Evolutionary conservation across 305 asterid genomes (phyloP).

Genomic region (Fraxinus dipetala): DNA sequence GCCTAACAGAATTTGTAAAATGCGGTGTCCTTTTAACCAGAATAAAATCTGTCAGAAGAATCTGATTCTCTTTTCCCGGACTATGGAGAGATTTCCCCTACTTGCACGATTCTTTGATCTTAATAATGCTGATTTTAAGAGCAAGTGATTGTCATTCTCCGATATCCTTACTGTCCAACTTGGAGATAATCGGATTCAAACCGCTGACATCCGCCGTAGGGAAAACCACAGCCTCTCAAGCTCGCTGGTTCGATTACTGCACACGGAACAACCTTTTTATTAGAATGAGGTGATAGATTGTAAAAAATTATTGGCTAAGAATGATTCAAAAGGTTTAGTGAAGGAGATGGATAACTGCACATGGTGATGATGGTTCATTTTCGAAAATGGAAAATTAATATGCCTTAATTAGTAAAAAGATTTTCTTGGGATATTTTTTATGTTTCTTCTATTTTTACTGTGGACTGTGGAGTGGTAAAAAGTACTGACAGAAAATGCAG

Average conservation of each 20-base stretch:
- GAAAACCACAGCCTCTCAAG: neutral
- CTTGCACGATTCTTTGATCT: neutral
- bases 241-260: neutral
- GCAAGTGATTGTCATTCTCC: neutral
- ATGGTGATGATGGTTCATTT: conserved; percentile 17
- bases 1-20: conserved; percentile 31
- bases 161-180: neutral
- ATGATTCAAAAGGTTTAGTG: conserved; percentile 31
- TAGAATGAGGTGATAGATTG: neutral
- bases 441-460: neutral
- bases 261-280: neutral
- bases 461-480: conserved; percentile 20
- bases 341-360: conserved; percentile 27
- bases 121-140: neutral
- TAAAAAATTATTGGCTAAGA: conserved; percentile 24
- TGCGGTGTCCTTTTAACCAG: conserved; percentile 28
- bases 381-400: conserved; percentile 17
- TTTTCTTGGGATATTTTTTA: neutral
- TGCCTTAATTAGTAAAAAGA: conserved; percentile 22
- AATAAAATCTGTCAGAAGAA: conserved; percentile 49
- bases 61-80: conserved; percentile 28
- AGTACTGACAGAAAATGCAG: conserved; percentile 11
- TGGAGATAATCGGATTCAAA: neutral
- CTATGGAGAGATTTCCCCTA: neutral
- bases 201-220: neutral